phyloP scores from a whole-genome alignment of 2,329 filamentous ascomycete species.

The Diaporthe vaccinii region DNA sequence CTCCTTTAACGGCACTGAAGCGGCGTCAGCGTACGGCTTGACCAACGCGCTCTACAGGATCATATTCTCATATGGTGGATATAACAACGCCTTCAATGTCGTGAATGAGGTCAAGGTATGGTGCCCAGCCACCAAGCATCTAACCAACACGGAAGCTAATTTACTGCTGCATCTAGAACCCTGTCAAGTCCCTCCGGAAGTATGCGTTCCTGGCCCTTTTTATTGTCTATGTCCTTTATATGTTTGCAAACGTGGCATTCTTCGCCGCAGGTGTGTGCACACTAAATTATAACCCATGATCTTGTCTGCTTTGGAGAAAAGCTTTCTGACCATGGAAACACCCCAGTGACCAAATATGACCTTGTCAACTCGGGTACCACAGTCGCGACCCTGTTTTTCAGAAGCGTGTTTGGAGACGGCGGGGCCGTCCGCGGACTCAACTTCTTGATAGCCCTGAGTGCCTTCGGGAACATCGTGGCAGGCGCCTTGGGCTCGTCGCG shows the following conservation, averaged over 20 bases:
- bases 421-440: slow-evolving; percentile 64
- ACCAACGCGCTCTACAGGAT: slow-evolving; percentile 72
- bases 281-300: not conserved
- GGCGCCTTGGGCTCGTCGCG: slow-evolving; percentile 69
- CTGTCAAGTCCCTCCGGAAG: slow-evolving; percentile 66
- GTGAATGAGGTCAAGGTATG: slow-evolving; percentile 68
- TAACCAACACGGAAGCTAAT: not conserved
- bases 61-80: slow-evolving; percentile 70
- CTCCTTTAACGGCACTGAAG: slow-evolving; percentile 59
- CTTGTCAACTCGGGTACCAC: slow-evolving; percentile 63
- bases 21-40: slow-evolving; percentile 60
- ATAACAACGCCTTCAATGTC: slow-evolving; percentile 71
- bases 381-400: slow-evolving; percentile 68
- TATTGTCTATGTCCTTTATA: slow-evolving; percentile 66
- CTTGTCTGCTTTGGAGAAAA: accelerated
- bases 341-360: slow-evolving; percentile 62
- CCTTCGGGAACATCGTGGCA: slow-evolving; percentile 71
- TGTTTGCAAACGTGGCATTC: slow-evolving; percentile 72
- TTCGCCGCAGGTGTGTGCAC: slow-evolving; percentile 60
- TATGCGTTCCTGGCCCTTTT: slow-evolving; percentile 63
- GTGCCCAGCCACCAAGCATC: not conserved
- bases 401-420: slow-evolving; percentile 66
- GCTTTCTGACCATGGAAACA: not conserved
- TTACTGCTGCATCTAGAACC: slow-evolving; percentile 58
- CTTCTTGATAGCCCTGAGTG: slow-evolving; percentile 68